These are phyloP conservation scores for Plasmodium coatneyi DNA, from an alignment of 169 alveolate species.

Conservation along the genomic window DNA sequence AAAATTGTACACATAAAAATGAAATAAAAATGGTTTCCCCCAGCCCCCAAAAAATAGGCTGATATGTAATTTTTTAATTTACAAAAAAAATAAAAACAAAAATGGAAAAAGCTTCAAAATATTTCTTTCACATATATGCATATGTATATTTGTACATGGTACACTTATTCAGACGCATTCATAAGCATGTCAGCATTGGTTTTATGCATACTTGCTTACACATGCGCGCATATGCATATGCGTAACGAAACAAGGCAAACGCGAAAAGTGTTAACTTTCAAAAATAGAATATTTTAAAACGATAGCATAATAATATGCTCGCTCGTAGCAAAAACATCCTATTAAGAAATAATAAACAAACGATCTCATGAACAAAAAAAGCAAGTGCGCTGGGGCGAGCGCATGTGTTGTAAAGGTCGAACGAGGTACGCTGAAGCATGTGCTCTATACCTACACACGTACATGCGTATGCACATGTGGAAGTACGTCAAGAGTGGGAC, in stretches of 20 bases:
- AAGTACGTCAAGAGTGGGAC: background rate
- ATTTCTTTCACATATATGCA: background rate
- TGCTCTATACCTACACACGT: background rate
- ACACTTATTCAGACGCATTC: background rate
- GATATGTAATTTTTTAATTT: background rate
- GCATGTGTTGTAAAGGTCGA: background rate
- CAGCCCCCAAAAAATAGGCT: background rate
- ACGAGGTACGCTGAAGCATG: background rate
- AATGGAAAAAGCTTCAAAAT: background rate
- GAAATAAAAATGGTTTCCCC: background rate
- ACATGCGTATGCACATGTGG: background rate
- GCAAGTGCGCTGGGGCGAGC: background rate
- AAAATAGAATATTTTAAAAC: background rate
- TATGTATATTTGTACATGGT: background rate
- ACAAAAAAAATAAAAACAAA: background rate
- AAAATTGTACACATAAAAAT: background rate
- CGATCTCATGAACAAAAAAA: background rate
- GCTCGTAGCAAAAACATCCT: background rate
- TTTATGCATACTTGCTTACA: background rate
- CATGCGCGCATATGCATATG: background rate
- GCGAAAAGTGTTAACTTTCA: background rate
- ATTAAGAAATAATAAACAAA: background rate
- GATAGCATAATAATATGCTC: background rate
- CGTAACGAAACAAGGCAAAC: background rate
- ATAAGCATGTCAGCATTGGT: background rate